Base-by-base conservation (phyloP, 2,329 filamentous ascomycete species). In the Elsinoe fawcettii region DNA sequence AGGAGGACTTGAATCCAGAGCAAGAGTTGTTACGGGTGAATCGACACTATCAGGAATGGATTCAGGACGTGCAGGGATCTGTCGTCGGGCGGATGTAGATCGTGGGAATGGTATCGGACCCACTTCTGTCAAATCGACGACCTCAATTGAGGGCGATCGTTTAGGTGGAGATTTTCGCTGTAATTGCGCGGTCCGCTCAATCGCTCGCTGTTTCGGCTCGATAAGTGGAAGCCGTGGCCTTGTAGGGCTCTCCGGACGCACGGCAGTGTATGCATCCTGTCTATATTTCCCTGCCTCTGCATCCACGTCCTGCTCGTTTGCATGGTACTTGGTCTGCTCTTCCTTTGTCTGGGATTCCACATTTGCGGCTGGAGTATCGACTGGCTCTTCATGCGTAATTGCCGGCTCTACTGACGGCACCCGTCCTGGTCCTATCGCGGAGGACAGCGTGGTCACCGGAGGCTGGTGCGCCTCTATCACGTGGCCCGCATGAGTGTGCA, bases 1-100 rank as follows among this genome's bases (percentile, higher is more conserved):
- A 30, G 20, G 22, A n/a, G 20, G 46, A 23, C 32, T 54, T 7
- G 44, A 55, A 20, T 22, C 51, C 14, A 25, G 56, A 32, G 18
- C 37, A 36, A 51, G 56, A 12, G 36, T 58, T 14, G 51, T 56
- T 39, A 39, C 41, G 3, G 51, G 43, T 25, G 57, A 22, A 9
- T 55, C 43, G 6, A 56, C 51, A 25, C 58, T 59, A 20, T 59
- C 58, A n/a, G 60, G 51, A 2, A 59, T 51, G 1, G 57, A 55
- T 27, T 56, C 57, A n/a, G 53, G 55, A 7, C 55, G 53, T 41
- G 37, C 5, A 6, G 43, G 6, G 2, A 32, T 4, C 25, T 44
- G 27, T 2, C 25, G 51, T 27, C 36, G 39, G 36, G 30, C 46
- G 66, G 61, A 2, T 3, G 41, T 7, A 39, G 2, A 3, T 46